These are phyloP conservation scores for Magnolia officinalis DNA, from an alignment of 164 flowering plant species.

Conservation along the genomic window DNA sequence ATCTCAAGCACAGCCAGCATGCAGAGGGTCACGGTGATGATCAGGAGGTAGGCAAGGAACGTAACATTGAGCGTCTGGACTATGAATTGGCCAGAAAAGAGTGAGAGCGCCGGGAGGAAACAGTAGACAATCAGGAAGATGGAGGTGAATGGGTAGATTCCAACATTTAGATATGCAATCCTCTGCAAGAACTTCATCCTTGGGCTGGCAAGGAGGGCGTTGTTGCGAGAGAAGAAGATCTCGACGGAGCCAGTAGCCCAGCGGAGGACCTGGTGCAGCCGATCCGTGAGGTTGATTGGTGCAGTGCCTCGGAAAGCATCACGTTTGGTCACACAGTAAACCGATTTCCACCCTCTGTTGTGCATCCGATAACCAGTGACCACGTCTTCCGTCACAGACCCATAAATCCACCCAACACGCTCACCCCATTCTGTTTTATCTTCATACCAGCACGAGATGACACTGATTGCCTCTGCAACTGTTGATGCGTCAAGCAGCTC, in stretches of 20 bases:
- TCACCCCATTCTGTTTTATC: constrained; percentile 90
- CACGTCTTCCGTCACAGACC: constrained; percentile 81
- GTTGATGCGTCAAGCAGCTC: constrained; percentile 74
- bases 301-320: constrained; percentile 83
- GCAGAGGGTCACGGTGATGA: constrained; percentile 48
- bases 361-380: constrained; percentile 88
- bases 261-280: constrained; percentile 75
- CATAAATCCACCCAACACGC: constrained; percentile 83
- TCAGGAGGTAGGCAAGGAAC: constrained; percentile 54
- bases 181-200: constrained; percentile 59
- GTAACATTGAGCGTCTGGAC: constrained; percentile 44
- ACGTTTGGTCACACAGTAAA: constrained; percentile 70
- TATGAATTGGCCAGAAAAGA: constrained; percentile 69
- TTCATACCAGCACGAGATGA: constrained; percentile 78
- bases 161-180: constrained; percentile 69
- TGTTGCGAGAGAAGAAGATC: constrained; percentile 78
- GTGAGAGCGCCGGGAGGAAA: constrained; percentile 81
- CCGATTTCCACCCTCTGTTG: constrained; percentile 78
- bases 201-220: constrained; percentile 49
- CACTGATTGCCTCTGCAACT: constrained; percentile 77
- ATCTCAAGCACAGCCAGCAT: constrained; percentile 56
- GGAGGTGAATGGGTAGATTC: constrained; percentile 74
- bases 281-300: constrained; percentile 73
- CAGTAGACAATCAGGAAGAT: constrained; percentile 67
- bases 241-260: constrained; percentile 92